These are phyloP conservation scores for Colletotrichum cordylinicola DNA, from an alignment of 2,329 filamentous ascomycete genomes.

Conservation along the genomic window DNA sequence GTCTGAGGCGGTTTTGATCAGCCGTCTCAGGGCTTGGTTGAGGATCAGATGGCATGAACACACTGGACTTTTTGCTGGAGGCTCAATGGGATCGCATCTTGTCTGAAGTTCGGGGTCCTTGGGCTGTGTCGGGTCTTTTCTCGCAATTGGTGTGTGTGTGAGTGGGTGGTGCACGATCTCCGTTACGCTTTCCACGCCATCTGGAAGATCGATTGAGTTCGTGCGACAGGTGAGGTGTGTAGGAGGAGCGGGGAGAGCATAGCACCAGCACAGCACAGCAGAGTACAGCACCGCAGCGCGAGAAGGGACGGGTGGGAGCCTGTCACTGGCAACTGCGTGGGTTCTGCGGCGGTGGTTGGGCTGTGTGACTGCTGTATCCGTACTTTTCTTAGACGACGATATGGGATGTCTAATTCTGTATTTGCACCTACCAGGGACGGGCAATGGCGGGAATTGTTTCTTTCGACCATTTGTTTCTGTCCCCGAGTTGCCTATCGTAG, in stretches of 20 bases:
- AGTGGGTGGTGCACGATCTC: neutral
- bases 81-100: neutral
- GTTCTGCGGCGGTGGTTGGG: neutral
- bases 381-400: neutral
- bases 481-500: constrained; percentile 5
- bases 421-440: neutral
- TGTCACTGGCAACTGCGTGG: neutral
- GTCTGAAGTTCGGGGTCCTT: constrained; percentile 3
- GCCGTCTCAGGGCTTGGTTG: constrained; percentile 27
- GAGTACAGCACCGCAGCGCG: neutral
- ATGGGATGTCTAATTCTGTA: neutral
- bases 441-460: constrained; percentile 9
- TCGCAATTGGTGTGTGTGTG: neutral
- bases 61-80: neutral
- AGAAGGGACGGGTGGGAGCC: neutral
- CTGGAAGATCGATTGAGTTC: constrained; percentile 18
- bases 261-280: neutral
- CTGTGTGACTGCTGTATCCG: neutral
- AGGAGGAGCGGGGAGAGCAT: neutral
- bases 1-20: constrained; percentile 26
- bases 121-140: neutral
- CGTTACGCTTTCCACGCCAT: constrained; percentile 13
- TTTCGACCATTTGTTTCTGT: neutral
- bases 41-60: constrained; percentile 23
- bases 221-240: constrained; percentile 2